phyloP scores from a whole-genome alignment of 257 asterid species.

The Solanum virginianum region DNA sequence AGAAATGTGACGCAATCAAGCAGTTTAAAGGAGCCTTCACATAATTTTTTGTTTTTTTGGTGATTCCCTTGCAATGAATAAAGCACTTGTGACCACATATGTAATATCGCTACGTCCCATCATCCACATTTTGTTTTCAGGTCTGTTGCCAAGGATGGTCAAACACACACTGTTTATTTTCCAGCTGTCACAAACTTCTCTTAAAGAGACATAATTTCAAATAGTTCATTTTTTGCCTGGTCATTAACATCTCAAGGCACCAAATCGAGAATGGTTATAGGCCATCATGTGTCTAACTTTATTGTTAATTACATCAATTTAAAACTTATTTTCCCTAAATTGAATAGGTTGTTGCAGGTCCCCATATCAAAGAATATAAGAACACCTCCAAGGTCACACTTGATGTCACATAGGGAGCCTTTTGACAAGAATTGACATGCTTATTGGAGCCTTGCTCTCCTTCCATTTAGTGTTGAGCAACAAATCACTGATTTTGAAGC shows the following conservation, averaged over 20 bases:
- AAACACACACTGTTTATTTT: neutral
- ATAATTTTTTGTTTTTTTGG: neutral
- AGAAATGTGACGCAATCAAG: neutral
- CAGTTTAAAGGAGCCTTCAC: neutral
- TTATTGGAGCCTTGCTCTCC: neutral
- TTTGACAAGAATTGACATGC: neutral
- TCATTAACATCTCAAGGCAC: neutral
- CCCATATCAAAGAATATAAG: neutral
- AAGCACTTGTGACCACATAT: neutral
- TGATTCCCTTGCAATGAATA: neutral
- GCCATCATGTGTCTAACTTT: neutral
- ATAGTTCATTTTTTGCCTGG: neutral
- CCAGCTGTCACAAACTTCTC: neutral
- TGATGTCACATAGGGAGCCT: neutral
- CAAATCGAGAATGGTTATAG: neutral
- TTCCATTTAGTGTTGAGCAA: neutral
- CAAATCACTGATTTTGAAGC: neutral
- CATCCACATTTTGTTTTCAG: neutral
- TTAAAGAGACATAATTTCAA: neutral
- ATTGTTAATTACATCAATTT: neutral
- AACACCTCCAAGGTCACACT: neutral
- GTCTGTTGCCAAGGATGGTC: neutral
- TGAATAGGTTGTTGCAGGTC: neutral
- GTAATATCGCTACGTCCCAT: neutral
- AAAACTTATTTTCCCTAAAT: neutral